Base-by-base conservation (phyloP, 371 early-diverging fungal species). In the Mortierella sp. region DNA sequence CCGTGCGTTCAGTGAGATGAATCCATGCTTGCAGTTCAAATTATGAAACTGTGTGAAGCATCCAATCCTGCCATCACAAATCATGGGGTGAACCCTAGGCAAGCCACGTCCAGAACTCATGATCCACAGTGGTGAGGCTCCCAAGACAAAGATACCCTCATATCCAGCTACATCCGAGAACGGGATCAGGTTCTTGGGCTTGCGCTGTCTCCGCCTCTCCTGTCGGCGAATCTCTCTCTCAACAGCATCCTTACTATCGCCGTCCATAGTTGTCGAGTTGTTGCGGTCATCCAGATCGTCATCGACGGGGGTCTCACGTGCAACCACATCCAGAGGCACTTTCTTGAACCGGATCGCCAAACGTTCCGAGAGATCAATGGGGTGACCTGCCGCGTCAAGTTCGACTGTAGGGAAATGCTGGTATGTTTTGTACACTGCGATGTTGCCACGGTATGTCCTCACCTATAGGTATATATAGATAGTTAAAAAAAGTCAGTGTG, bases 91-190 rank as follows among this genome's bases (percentile, higher is more conserved):
- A 0, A 96, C 93, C 54, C 97, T 91, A 40, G 76, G 79, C 48
- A 82, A 40, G 5, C 87, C 88, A 31, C 69, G 71, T n/a, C 88
- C 89, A 0, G 92, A 93, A 48, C 90, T 89, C 90, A 98, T 91
- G 14, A 98, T 88, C 94, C 97, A 95, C 26, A 93, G 89, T 2
- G 98, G 97, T 28, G 94, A 91, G 14, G 91, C 80, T 31, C 98
- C 98, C 4, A 96, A 87, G n/a, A 98, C 91, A 87, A 98, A 96
- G 16, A 98, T 92, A 61, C 98, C 99, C 8, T 95, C 86, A 83
- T 94, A 97, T 8, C 96, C 95, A 51, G 93, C 90, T 0, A 95
- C 89, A 74, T 95, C 94, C 19, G 88, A 87, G 59, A 95, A 95
- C 3, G 92, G 92, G 21, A 92, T 88, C 59, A 96, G 70, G 55